Conservation (phyloP, 495 filamentous ascomycete species). For the Pyrenula aspistea region DNA sequence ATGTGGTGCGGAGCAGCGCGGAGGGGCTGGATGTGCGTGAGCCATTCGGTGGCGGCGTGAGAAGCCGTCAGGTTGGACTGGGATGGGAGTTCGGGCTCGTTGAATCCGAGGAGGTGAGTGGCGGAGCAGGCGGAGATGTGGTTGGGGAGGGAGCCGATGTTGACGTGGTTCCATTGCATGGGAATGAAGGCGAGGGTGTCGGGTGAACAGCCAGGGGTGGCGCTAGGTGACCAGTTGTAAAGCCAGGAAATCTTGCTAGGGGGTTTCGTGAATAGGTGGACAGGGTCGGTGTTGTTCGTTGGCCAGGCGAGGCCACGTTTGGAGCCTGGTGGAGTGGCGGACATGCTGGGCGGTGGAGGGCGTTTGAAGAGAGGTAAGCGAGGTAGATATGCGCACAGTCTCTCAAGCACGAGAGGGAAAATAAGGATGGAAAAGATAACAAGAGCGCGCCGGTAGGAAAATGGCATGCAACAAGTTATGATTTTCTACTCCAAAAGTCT, state of each 20-base stretch:
- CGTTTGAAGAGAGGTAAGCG: no score
- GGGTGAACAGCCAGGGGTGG: neutral
- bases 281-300: neutral
- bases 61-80: neutral
- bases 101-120: neutral
- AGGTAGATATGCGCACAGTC: no score
- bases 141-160: neutral
- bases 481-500: no score
- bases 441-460: no score
- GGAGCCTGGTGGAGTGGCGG: neutral
- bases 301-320: neutral
- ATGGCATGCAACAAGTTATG: no score
- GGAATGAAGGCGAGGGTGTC: neutral
- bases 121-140: neutral
- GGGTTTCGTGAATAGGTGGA: neutral
- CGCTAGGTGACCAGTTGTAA: neutral
- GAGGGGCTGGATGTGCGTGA: neutral
- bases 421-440: no score
- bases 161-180: neutral
- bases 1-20: neutral
- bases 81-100: neutral
- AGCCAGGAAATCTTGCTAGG: neutral
- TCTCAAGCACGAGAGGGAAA: no score
- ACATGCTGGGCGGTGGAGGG: no score
- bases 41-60: neutral